Percentiles rank a stretch among this genome's conserved stretches.
These are phyloP conservation scores for Fraxinus sp. DNA, from an alignment of 305 asterid species.

Conservation along the genomic window DNA sequence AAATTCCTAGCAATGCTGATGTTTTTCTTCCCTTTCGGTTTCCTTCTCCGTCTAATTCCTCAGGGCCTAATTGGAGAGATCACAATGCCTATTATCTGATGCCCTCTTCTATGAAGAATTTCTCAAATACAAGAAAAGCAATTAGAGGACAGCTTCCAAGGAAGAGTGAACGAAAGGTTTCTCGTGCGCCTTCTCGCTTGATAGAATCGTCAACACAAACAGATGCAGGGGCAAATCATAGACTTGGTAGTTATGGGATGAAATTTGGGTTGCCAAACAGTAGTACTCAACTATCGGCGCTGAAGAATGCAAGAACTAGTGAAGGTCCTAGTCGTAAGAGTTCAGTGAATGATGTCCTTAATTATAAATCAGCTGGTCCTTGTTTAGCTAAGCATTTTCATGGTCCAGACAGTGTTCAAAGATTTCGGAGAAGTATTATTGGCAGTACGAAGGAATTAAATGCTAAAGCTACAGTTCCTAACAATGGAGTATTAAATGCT, in stretches of 20 bases:
- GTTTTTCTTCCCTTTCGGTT: slow-evolving; percentile 66
- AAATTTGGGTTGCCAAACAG: slow-evolving; percentile 39
- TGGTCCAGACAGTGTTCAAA: slow-evolving; percentile 25
- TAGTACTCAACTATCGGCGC: slow-evolving; percentile 28
- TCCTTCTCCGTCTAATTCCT: slow-evolving; percentile 43
- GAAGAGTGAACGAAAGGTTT: slow-evolving; percentile 10
- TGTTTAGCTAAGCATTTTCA: slow-evolving; percentile 22
- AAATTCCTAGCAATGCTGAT: slow-evolving; percentile 65
- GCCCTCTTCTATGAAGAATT: slow-evolving; percentile 34
- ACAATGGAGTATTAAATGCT: slow-evolving; percentile 25
- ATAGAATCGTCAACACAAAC: slow-evolving; percentile 29
- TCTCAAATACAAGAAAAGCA: slow-evolving; percentile 23
- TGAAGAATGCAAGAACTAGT: slow-evolving; percentile 24
- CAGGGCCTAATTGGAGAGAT: slow-evolving; percentile 36
- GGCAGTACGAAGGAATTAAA: slow-evolving; percentile 25
- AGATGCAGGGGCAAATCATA: slow-evolving; percentile 25
- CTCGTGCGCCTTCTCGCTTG: slow-evolving; percentile 25
- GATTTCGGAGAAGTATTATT: slow-evolving; percentile 26
- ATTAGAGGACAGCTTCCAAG: slow-evolving; percentile 25
- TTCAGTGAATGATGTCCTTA: slow-evolving; percentile 27
- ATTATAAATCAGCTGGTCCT: slow-evolving; percentile 21
- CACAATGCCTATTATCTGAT: slow-evolving; percentile 38
- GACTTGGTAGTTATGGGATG: slow-evolving; percentile 27
- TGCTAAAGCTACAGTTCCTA: slow-evolving; percentile 17
- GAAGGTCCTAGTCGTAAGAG: slow-evolving; percentile 21